phyloP scores from a whole-genome alignment of 305 asterid species.

The Stenogyne calaminthoides region DNA sequence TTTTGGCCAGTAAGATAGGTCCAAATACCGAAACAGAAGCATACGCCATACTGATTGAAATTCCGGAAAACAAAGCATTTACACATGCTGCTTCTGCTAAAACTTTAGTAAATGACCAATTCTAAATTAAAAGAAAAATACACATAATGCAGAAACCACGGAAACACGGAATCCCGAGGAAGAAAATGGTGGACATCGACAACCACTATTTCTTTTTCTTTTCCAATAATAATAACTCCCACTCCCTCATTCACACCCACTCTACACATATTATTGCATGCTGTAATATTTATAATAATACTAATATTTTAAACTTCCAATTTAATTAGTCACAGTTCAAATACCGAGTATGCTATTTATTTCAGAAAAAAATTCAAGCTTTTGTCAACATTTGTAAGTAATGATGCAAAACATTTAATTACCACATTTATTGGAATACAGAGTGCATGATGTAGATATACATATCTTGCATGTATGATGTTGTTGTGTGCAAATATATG shows the following conservation, averaged over 20 bases:
- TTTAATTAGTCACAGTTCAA: neutral
- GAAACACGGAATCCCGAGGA: slow-evolving; percentile 79
- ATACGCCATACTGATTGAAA: slow-evolving; percentile 42
- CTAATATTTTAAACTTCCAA: no score
- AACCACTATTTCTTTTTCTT: neutral
- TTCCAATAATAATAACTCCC: slow-evolving; percentile 4
- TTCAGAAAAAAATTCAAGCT: neutral
- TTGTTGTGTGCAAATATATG: no score
- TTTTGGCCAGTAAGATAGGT: neutral
- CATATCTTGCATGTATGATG: neutral
- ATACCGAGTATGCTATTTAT: neutral
- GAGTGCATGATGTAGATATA: neutral
- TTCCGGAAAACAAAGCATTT: slow-evolving; percentile 78
- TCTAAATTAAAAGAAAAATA: slow-evolving; percentile 6
- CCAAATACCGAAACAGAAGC: slow-evolving; percentile 62
- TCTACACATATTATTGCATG: no score
- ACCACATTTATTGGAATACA: neutral
- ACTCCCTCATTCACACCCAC: neutral
- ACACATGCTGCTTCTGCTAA: slow-evolving; percentile 57
- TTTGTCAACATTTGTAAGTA: neutral
- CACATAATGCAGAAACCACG: slow-evolving; percentile 43
- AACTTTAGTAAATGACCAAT: slow-evolving; percentile 19
- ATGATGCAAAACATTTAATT: neutral
- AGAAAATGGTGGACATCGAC: slow-evolving; percentile 29
- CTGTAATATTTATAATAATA: no score